Conservation (phyloP, 306 rosid species). For the Casuarina glauca region DNA sequence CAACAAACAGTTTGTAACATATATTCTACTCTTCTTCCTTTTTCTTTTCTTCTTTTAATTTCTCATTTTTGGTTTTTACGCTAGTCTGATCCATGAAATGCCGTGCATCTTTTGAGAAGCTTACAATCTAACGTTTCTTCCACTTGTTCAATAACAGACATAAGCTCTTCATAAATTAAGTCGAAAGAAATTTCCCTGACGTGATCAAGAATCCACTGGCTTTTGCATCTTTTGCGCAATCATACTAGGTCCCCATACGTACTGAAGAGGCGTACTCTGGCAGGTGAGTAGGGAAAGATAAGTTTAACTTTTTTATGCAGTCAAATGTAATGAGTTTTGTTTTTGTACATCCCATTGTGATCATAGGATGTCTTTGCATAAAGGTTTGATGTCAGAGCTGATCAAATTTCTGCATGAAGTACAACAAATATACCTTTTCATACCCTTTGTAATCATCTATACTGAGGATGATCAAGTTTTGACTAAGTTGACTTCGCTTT, state of each 20-base stretch:
- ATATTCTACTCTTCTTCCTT: background rate
- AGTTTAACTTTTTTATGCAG: background rate
- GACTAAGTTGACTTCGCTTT: too few relatives aligned
- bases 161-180: slow-evolving; percentile 47
- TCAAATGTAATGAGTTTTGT: background rate
- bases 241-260: background rate
- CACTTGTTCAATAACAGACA: slow-evolving; percentile 43
- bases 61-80: background rate
- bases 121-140: background rate
- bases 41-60: background rate
- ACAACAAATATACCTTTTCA: background rate
- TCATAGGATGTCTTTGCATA: background rate
- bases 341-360: background rate
- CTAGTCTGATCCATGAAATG: background rate
- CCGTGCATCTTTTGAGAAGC: background rate
- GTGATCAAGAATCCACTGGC: background rate
- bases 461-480: too few relatives aligned
- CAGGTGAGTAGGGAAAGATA: background rate
- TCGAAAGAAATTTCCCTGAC: slow-evolving; percentile 25
- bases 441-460: background rate
- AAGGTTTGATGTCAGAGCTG: background rate
- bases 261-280: background rate
- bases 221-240: background rate
- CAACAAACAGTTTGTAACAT: background rate
- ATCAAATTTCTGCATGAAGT: background rate